Evolutionary conservation across 2,329 filamentous ascomycete species (phyloP).

Genomic region (Sporothrix globosa): DNA sequence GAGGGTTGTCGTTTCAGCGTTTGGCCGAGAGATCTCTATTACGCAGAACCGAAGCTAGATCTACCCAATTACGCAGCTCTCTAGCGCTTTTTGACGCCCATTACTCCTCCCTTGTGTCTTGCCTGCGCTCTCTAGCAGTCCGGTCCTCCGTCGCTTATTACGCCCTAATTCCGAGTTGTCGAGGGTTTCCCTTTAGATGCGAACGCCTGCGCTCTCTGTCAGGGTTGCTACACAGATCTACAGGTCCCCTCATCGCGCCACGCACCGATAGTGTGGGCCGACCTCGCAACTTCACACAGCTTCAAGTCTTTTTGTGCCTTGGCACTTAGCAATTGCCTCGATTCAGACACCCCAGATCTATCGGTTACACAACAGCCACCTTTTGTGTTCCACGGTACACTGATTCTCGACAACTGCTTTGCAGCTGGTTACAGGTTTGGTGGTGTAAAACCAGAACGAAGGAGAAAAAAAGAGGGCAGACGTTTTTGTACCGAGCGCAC

Average conservation of each 20-base stretch:
- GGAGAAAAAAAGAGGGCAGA: background rate
- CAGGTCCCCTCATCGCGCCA: conserved; percentile 21
- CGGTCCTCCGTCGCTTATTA: conserved; percentile 21
- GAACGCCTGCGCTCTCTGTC: background rate
- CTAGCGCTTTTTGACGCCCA: conserved; percentile 15
- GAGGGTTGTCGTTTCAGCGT: background rate
- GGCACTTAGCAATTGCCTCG: background rate
- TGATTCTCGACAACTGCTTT: background rate
- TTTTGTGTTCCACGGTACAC: conserved; percentile 15
- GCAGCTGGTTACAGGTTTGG: conserved; percentile 1
- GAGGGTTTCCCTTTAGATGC: background rate
- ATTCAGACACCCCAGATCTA: background rate
- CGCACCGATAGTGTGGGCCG: conserved; percentile 7
- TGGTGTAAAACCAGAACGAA: background rate
- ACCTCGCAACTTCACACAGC: conserved; percentile 3
- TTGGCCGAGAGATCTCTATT: background rate
- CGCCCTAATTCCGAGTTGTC: conserved; percentile 26
- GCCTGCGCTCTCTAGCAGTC: background rate
- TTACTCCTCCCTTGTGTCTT: conserved; percentile 11
- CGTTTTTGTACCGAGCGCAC: conserved; percentile 25
- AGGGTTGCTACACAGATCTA: conserved; percentile 22
- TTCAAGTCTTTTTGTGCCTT: background rate
- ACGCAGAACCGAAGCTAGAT: conserved; percentile 19
- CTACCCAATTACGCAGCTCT: conserved; percentile 9
- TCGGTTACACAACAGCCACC: conserved; percentile 6